Percentiles rank a stretch among this genome's conserved stretches.
phyloP scores from a whole-genome alignment of 2,329 filamentous ascomycete species.

The Cordyceps militaris region DNA sequence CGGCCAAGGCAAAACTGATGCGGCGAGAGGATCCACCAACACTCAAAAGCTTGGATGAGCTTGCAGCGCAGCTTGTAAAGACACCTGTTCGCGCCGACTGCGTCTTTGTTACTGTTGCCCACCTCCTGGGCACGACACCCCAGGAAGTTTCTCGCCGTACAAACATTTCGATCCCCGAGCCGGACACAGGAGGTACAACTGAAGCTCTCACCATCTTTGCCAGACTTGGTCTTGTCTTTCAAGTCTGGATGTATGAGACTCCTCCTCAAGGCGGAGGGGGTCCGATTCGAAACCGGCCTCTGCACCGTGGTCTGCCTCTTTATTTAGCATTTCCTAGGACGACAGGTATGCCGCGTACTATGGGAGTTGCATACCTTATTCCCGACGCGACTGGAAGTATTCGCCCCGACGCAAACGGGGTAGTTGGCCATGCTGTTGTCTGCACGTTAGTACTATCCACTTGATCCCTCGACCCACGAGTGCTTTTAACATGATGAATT shows the following conservation, averaged over 20 bases:
- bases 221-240: neutral
- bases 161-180: neutral
- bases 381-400: neutral
- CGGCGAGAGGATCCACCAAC: neutral
- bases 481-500: neutral
- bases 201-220: neutral
- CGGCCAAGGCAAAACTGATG: neutral
- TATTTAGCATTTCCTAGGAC: neutral
- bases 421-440: neutral
- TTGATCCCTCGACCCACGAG: neutral
- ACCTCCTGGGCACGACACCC: neutral
- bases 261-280: neutral
- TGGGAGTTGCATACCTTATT: neutral
- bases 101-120: neutral
- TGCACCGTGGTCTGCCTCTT: neutral
- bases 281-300: neutral
- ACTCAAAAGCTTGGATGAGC: neutral
- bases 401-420: neutral
- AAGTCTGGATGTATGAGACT: neutral
- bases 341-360: neutral
- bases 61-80: neutral
- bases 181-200: neutral
- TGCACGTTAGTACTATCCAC: neutral
- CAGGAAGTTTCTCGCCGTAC: neutral
- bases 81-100: neutral